Evolutionary conservation across 1,284 basidiomycete species (phyloP).

Genomic region (Trametes pubescens): DNA sequence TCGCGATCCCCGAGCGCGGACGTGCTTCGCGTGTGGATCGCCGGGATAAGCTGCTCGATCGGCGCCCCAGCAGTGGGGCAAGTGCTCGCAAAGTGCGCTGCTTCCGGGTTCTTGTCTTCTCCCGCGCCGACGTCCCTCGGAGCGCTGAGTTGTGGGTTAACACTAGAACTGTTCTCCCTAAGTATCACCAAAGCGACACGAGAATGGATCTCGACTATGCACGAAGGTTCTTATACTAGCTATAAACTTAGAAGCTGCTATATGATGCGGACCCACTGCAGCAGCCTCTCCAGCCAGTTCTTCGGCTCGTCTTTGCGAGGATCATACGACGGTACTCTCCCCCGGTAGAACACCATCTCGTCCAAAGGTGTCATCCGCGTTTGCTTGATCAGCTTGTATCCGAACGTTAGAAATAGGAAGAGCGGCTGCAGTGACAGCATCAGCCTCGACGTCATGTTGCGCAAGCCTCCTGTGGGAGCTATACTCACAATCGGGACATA

Average conservation of each 20-base stretch:
- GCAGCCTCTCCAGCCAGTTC: constrained; percentile 20
- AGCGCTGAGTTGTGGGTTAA: background rate
- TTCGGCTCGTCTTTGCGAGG: constrained; percentile 12
- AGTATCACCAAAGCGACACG: too few species aligned
- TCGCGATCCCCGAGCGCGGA: background rate
- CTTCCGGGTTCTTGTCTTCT: background rate
- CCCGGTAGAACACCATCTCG: constrained; percentile 38
- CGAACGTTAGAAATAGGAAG: constrained; percentile 41
- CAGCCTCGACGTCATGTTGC: background rate
- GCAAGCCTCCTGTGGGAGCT: background rate
- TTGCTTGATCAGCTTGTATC: constrained; percentile 44
- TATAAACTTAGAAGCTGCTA: too few species aligned
- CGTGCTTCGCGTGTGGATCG: background rate
- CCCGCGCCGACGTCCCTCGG: background rate
- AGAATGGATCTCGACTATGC: too few species aligned
- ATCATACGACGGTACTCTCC: constrained; percentile 21
- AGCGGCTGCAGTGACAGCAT: constrained; percentile 32
- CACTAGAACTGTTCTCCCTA: too few species aligned
- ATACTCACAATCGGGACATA: constrained; percentile 41
- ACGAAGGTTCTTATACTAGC: too few species aligned
- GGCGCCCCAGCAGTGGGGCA: background rate
- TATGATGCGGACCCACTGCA: constrained; percentile 28
- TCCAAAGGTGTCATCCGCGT: constrained; percentile 40
- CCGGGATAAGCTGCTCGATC: background rate
- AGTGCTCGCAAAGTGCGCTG: background rate